phyloP scores from a whole-genome alignment of 148 eudicot species.

The Nepenthes gracilis region DNA sequence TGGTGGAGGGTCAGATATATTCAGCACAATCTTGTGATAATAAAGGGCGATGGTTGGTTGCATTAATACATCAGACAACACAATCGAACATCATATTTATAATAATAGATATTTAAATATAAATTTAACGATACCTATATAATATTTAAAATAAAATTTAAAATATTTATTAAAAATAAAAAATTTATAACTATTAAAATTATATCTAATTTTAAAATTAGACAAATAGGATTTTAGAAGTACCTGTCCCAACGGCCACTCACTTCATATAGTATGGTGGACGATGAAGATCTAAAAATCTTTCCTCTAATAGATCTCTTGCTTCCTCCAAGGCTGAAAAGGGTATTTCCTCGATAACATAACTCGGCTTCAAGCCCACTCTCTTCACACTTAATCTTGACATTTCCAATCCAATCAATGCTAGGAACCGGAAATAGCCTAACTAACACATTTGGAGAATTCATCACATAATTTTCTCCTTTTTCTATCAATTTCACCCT shows the following conservation, averaged over 20 bases:
- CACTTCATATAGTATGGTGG: constrained; percentile 43
- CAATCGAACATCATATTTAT: too few relatives aligned
- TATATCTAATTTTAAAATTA: neutral
- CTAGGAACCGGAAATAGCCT: constrained; percentile 60
- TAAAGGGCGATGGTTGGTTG: too few relatives aligned
- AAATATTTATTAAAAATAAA: too few relatives aligned
- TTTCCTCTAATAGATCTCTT: constrained; percentile 46
- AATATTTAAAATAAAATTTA: too few relatives aligned
- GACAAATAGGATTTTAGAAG: neutral
- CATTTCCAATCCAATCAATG: constrained; percentile 62
- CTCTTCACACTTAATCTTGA: constrained; percentile 50
- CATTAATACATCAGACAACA: too few relatives aligned
- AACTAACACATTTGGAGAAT: constrained; percentile 53
- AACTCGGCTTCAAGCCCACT: constrained; percentile 56
- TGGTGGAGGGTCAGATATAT: too few relatives aligned
- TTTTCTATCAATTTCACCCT: constrained; percentile 35
- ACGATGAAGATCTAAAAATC: constrained; percentile 28
- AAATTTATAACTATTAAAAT: neutral
- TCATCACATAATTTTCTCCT: constrained; percentile 54
- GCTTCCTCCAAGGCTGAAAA: constrained; percentile 26
- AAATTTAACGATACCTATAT: too few relatives aligned
- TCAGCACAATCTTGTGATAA: too few relatives aligned
- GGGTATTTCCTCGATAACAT: constrained; percentile 32
- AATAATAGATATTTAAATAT: too few relatives aligned
- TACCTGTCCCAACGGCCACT: constrained; percentile 86